These are phyloP conservation scores for Deinandra increscens DNA, from an alignment of 129 eudicot genomes.

Conservation along the genomic window DNA sequence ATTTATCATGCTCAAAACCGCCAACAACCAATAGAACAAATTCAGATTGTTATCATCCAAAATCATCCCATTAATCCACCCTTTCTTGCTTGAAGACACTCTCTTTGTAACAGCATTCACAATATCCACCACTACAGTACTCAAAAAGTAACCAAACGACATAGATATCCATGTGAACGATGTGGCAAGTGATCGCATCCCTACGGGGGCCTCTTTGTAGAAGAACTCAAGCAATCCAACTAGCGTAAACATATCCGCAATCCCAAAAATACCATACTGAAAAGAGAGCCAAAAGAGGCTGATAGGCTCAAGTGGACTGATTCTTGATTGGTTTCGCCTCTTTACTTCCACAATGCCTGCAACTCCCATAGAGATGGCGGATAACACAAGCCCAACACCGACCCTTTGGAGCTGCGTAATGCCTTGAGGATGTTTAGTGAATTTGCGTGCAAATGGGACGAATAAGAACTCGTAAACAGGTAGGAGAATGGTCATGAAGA, in stretches of 20 bases:
- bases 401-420: slow-evolving; percentile 71
- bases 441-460: slow-evolving; percentile 56
- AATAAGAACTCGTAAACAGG: slow-evolving; percentile 62
- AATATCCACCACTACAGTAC: slow-evolving; percentile 48
- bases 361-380: slow-evolving; percentile 57
- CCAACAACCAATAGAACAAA: slow-evolving; percentile 70
- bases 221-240: slow-evolving; percentile 73
- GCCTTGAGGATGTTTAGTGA: slow-evolving; percentile 73
- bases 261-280: slow-evolving; percentile 68
- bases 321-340: slow-evolving; percentile 40
- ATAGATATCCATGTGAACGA: slow-evolving; percentile 67
- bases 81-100: slow-evolving; percentile 44
- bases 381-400: slow-evolving; percentile 70
- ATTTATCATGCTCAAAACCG: slow-evolving; percentile 53
- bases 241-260: slow-evolving; percentile 73
- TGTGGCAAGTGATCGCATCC: slow-evolving; percentile 73
- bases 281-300: slow-evolving; percentile 71
- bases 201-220: slow-evolving; percentile 71
- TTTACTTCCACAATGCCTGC: slow-evolving; percentile 64
- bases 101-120: slow-evolving; percentile 52
- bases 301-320: slow-evolving; percentile 46
- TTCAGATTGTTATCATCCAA: slow-evolving; percentile 50
- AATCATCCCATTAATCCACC: slow-evolving; percentile 60
- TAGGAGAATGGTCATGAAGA: slow-evolving; percentile 59
- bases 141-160: slow-evolving; percentile 67